Percentiles rank a stretch among this genome's conserved stretches.
These are phyloP conservation scores for Fusarium albosuccineum DNA, from an alignment of 2,329 filamentous ascomycete species.

Conservation along the genomic window DNA sequence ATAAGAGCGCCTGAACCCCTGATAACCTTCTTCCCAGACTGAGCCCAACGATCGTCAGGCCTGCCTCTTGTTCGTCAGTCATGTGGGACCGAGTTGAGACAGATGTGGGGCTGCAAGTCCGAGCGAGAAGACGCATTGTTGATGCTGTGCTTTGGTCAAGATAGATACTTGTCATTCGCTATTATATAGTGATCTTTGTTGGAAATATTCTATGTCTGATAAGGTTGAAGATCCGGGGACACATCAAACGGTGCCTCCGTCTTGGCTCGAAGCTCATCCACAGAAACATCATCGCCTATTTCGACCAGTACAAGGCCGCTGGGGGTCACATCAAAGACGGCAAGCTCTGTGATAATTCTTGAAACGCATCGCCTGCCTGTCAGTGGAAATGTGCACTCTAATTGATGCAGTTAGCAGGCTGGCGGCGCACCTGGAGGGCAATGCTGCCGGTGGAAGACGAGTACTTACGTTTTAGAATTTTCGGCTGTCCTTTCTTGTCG, in stretches of 20 bases:
- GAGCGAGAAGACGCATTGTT: too few species aligned
- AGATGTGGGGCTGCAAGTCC: too few species aligned
- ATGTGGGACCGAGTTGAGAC: too few species aligned
- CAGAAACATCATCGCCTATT: not conserved
- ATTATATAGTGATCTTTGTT: too few species aligned
- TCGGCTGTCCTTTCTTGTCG: slow-evolving; percentile 90
- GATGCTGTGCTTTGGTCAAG: too few species aligned
- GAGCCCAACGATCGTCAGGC: too few species aligned
- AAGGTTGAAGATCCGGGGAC: not conserved
- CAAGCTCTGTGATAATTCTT: slow-evolving; percentile 86
- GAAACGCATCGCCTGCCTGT: slow-evolving; percentile 90
- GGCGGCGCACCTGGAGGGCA: not conserved
- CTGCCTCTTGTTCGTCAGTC: too few species aligned
- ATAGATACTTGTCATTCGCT: too few species aligned
- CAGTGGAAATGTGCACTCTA: slow-evolving; percentile 82
- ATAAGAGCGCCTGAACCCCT: too few species aligned
- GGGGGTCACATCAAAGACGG: slow-evolving; percentile 11
- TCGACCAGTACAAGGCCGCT: slow-evolving; percentile 6
- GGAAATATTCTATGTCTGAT: not conserved
- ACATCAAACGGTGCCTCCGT: slow-evolving; percentile 6
- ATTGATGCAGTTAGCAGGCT: not conserved
- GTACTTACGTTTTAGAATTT: slow-evolving; percentile 82
- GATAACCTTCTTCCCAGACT: too few species aligned
- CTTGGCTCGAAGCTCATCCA: slow-evolving; percentile 8
- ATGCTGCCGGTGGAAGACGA: not conserved